Evolutionary conservation across 1,139 yeast species (phyloP).

Genomic region (Schwanniomyces etchellsii): DNA sequence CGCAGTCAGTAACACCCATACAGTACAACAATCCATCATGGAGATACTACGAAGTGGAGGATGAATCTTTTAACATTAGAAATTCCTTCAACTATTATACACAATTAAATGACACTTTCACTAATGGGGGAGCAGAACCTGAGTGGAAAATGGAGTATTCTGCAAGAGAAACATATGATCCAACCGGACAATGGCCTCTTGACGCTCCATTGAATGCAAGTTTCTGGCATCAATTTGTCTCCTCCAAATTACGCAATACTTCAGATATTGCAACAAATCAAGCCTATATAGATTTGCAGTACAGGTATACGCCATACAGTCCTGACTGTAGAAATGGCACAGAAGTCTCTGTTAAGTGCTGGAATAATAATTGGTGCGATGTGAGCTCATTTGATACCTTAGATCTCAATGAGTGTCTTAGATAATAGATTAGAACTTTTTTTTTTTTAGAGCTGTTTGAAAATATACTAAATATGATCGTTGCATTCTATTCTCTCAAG

Average conservation of each 20-base stretch:
- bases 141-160: constrained; percentile 51
- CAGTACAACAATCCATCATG: constrained; percentile 59
- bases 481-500: no score
- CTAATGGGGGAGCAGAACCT: constrained; percentile 45
- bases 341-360: constrained; percentile 28
- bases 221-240: constrained; percentile 47
- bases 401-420: no score
- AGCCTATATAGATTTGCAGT: constrained; percentile 39
- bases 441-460: no score
- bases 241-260: constrained; percentile 26
- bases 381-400: constrained; percentile 10
- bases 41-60: constrained; percentile 68
- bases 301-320: constrained; percentile 48
- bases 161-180: constrained; percentile 46
- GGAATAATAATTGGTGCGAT: constrained; percentile 38
- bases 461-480: no score
- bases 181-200: constrained; percentile 42
- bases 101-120: constrained; percentile 46
- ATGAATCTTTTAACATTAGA: constrained; percentile 55
- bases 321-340: constrained; percentile 38
- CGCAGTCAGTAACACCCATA: constrained; percentile 62
- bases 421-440: no score
- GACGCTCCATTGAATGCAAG: constrained; percentile 51
- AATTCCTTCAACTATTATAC: constrained; percentile 56
- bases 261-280: constrained; percentile 39